Conservation (phyloP, 176 grass and related monocot species). For the Oryza glumipatula region DNA sequence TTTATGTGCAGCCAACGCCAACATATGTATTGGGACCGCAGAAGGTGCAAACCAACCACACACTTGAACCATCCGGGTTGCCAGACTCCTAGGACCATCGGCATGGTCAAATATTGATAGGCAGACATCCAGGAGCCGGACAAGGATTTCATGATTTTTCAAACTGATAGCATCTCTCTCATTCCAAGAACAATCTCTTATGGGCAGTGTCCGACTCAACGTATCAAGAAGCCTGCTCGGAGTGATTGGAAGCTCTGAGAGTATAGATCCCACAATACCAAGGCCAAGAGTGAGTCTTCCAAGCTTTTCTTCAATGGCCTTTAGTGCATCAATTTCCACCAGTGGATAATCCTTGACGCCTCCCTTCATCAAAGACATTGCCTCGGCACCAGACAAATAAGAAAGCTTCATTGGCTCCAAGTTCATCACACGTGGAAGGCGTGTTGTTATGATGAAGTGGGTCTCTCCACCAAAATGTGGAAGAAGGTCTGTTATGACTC, state of each 20-base stretch:
- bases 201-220: constrained; percentile 80
- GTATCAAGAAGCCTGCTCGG: constrained; percentile 91
- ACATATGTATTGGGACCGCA: constrained; percentile 66
- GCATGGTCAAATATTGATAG: constrained; percentile 96
- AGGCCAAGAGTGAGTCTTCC: constrained; percentile 84
- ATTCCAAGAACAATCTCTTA: constrained; percentile 68
- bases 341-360: constrained; percentile 76
- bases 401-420: constrained; percentile 97
- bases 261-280: constrained; percentile 81
- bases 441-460: constrained; percentile 92
- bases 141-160: constrained; percentile 66
- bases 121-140: constrained; percentile 87
- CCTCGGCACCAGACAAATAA: constrained; percentile 87
- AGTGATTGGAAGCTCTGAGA: constrained; percentile 89
- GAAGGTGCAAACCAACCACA: constrained; percentile 88
- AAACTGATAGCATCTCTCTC: constrained; percentile 68
- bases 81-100: constrained; percentile 83
- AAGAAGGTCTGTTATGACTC: constrained; percentile 73
- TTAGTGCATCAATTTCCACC: constrained; percentile 86
- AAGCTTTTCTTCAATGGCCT: constrained; percentile 88
- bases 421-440: constrained; percentile 72
- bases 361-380: constrained; percentile 92
- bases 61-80: constrained; percentile 84
- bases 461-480: constrained; percentile 89
- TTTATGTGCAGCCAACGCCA: constrained; percentile 87